A percentile compares a stretch with the other conserved stretches of the same genome.
These are phyloP conservation scores for Botryosphaeria dothidea DNA, from an alignment of 2,329 filamentous ascomycete genomes.

Conservation along the genomic window DNA sequence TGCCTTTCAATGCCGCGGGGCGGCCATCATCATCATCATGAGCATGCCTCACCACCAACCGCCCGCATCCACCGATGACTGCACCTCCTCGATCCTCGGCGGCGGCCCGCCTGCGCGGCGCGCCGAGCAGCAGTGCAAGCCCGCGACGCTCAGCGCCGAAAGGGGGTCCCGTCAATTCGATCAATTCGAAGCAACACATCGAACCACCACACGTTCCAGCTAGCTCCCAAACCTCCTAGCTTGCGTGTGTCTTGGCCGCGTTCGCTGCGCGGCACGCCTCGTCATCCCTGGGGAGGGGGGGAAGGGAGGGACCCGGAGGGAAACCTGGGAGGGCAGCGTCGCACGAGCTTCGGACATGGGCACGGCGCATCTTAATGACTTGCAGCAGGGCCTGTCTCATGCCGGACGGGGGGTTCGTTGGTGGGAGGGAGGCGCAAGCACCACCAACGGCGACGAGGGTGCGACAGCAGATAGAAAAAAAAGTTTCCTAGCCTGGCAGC, in stretches of 20 bases:
- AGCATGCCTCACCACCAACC: not conserved
- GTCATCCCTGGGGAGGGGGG: constrained; percentile 3
- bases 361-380: constrained; percentile 19
- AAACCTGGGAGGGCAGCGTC: constrained; percentile 16
- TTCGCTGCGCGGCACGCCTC: constrained; percentile 14
- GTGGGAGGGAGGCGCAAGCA: not conserved
- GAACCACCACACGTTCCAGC: constrained; percentile 17
- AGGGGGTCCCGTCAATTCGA: constrained; percentile 11
- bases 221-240: constrained; percentile 9
- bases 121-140: not conserved
- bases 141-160: constrained; percentile 1
- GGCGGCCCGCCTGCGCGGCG: not conserved
- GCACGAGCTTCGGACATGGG: constrained; percentile 16
- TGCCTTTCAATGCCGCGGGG: not conserved
- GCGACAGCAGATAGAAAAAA: not conserved
- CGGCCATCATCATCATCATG: not conserved
- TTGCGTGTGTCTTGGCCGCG: constrained; percentile 13
- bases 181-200: constrained; percentile 17
- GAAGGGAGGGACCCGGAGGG: not conserved
- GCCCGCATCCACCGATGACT: too few species aligned
- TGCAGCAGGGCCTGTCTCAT: constrained; percentile 16
- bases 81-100: constrained; percentile 1
- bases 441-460: constrained; percentile 7
- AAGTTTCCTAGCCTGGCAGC: constrained; percentile 1
- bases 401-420: not conserved